Conservation (phyloP, 352 stramenopile genomes). For the Phytophthora pluvialis region DNA sequence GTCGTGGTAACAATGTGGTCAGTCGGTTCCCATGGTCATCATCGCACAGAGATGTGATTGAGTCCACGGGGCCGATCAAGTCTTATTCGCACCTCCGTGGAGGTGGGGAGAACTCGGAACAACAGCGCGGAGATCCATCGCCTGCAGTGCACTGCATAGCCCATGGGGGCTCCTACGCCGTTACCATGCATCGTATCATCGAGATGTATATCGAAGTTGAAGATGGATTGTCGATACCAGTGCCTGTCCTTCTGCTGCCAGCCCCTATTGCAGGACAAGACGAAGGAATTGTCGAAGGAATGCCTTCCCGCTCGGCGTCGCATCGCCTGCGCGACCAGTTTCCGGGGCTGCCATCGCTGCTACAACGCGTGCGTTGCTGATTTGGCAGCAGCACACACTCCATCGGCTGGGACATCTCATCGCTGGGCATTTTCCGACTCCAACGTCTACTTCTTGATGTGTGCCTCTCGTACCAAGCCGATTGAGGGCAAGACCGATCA, state of each 20-base stretch:
- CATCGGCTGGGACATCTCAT: constrained; percentile 19
- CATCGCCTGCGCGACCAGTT: constrained; percentile 4
- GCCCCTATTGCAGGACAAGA: not conserved
- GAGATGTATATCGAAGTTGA: constrained; percentile 17
- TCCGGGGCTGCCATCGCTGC: constrained; percentile 5
- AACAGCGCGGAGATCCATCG: constrained; percentile 1
- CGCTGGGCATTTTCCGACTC: constrained; percentile 17
- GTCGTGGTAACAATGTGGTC: constrained; percentile 32
- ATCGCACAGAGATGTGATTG: too few relatives aligned
- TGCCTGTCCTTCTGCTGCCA: constrained; percentile 1
- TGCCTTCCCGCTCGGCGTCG: too few relatives aligned
- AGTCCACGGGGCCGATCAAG: not conserved
- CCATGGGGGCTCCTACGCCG: too few relatives aligned
- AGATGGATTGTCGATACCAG: constrained; percentile 35
- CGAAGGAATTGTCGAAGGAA: constrained; percentile 12
- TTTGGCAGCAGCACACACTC: constrained; percentile 15
- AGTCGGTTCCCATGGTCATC: constrained; percentile 8
- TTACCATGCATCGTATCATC: not conserved
- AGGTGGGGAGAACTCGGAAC: constrained; percentile 5
- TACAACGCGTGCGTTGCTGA: constrained; percentile 28
- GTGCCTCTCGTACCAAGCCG: not conserved
- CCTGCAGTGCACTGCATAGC: too few relatives aligned
- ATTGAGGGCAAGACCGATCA: constrained; percentile 8
- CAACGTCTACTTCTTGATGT: not conserved
- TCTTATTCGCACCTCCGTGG: constrained; percentile 3